Base-by-base conservation (phyloP, 2,329 filamentous ascomycete genomes). In the Cryphonectria naterciae region DNA sequence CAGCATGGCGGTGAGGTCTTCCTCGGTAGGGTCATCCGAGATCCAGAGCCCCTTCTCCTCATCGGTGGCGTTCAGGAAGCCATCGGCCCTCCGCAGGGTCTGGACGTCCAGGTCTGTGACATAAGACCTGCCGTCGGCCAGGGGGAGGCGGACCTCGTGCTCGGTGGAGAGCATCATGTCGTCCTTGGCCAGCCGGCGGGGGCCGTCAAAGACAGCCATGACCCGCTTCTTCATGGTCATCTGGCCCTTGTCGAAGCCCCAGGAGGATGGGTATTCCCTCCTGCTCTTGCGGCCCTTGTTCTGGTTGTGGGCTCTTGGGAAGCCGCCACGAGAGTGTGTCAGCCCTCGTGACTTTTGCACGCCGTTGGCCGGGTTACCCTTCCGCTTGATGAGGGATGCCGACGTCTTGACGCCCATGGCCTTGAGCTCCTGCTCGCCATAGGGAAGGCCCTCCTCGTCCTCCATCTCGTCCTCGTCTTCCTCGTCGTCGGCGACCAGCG, bases 191-290 rank as follows among this genome's bases (percentile, higher is more conserved):
- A 99, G 87, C 58, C 95, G 91, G 68, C 95, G 90, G 22, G 87
- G 87, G 0, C 96, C 96, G 78, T 98, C 94, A 77, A 97, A 99
- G 28, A 97, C 93, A 74, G 94, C 94, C 77, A 98, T 86, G 69
- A 98, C 94, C 39, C 96, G 93, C 88, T 98, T 98, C 89, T 97
- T 98, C 89, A 97, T 97, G 79, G 93, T 97, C 93, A 98, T 97
- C 84, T 96, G 94, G 77, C 93, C 92, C 77, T 93, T 91, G 73
- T 95, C 89, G 77, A 95, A 96, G 67, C 96, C 95, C 96, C 96
- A 99, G 1, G 93, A 95, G 0, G 93, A 90, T 17, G 96, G 96
- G 80, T 97, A 98, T 80, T 97, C 93, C 80, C 94, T 95, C 75
- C 94, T 90, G 85, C 94, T 95, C 86, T 97, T 97, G 82, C 94